phyloP scores from a whole-genome alignment of 1,284 basidiomycete species.

The Sporisorium sorghi region DNA sequence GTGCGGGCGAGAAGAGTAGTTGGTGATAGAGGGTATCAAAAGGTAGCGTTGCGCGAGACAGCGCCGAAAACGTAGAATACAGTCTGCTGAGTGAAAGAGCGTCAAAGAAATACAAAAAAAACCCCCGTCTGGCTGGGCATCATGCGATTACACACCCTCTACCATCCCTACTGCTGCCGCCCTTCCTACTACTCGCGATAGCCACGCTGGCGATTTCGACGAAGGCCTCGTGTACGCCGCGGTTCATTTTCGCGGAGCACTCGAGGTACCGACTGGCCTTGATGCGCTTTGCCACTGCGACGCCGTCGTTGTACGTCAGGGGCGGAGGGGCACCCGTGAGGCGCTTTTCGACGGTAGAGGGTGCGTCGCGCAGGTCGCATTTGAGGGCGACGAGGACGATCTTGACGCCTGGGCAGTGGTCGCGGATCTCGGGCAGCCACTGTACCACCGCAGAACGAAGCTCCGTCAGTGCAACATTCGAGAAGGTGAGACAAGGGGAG shows the following conservation, averaged over 20 bases:
- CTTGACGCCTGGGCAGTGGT: slow-evolving; percentile 93
- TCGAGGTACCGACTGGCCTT: slow-evolving; percentile 71
- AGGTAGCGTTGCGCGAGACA: too few relatives aligned
- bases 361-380: slow-evolving; percentile 90
- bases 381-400: slow-evolving; percentile 78
- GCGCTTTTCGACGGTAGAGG: slow-evolving; percentile 74
- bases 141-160: slow-evolving; percentile 21
- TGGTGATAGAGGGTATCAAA: not conserved
- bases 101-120: too few relatives aligned
- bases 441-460: slow-evolving; percentile 65
- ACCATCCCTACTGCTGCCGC: not conserved
- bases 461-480: too few relatives aligned
- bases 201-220: slow-evolving; percentile 36
- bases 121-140: not conserved
- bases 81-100: not conserved
- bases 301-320: slow-evolving; percentile 83
- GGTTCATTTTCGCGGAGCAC: slow-evolving; percentile 94
- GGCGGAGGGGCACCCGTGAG: slow-evolving; percentile 59
- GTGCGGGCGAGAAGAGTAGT: too few relatives aligned
- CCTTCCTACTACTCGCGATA: not conserved
- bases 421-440: slow-evolving; percentile 86
- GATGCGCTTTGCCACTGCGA: slow-evolving; percentile 40
- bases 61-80: not conserved
- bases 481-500: not conserved
- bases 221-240: slow-evolving; percentile 91